phyloP scores from a whole-genome alignment of 192 early-diverging fungal genomes.

The Rhizophagus clarus region DNA sequence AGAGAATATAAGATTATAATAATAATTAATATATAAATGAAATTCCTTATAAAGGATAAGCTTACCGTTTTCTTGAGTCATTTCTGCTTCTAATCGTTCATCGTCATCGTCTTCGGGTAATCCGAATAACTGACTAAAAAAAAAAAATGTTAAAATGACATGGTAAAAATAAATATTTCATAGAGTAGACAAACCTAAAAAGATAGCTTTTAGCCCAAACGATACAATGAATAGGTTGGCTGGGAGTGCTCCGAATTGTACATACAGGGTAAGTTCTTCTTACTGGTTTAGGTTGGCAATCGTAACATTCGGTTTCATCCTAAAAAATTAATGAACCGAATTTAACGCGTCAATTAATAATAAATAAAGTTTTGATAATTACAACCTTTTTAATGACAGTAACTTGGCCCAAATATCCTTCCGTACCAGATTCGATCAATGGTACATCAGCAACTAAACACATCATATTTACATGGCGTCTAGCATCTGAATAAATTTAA shows the following conservation, averaged over 20 bases:
- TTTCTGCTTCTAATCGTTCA: constrained; percentile 36
- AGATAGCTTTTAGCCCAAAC: constrained; percentile 99
- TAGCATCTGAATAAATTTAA: constrained; percentile 65
- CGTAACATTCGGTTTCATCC: constrained; percentile 84
- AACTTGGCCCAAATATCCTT: constrained; percentile 92
- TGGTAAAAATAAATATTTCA: background rate
- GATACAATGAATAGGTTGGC: constrained; percentile 94
- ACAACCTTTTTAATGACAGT: constrained; percentile 77
- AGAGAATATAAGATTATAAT: background rate
- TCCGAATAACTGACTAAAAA: constrained; percentile 74
- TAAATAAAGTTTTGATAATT: background rate
- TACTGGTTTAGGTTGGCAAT: constrained; percentile 86
- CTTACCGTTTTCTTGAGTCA: constrained; percentile 51
- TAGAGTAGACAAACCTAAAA: constrained; percentile 58
- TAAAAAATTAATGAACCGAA: constrained; percentile 20
- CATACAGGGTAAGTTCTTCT: constrained; percentile 94
- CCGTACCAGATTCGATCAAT: constrained; percentile 95
- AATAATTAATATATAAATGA: background rate
- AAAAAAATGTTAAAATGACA: background rate
- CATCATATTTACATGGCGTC: constrained; percentile 94
- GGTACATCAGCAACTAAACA: constrained; percentile 89
- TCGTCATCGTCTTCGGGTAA: constrained; percentile 61
- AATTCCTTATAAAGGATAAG: background rate
- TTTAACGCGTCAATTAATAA: background rate
- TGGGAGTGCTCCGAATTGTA: constrained; percentile 96